phyloP scores from a whole-genome alignment of 108 stramenopile species.

The Skeletonema tropicum region DNA sequence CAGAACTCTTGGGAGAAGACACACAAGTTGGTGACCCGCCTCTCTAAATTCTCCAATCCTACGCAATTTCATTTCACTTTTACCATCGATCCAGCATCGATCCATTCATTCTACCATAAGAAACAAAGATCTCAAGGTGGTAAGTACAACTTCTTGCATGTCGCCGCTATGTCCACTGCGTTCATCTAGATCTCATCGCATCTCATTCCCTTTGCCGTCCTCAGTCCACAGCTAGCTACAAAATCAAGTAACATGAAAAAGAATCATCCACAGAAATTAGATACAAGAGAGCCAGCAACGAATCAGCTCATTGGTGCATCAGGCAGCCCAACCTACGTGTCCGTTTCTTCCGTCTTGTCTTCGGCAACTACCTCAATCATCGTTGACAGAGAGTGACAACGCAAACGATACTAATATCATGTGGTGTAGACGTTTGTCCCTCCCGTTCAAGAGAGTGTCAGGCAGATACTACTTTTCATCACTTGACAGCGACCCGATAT shows the following conservation, averaged over 20 bases:
- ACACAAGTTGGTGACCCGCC: too few species aligned
- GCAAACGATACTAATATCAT: not conserved
- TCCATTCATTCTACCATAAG: too few species aligned
- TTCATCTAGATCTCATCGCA: too few species aligned
- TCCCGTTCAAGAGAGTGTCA: not conserved
- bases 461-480: not conserved
- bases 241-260: not conserved
- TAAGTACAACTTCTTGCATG: too few species aligned
- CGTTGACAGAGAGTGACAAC: not conserved
- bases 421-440: not conserved
- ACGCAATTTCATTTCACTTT: too few species aligned
- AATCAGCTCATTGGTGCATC: not conserved
- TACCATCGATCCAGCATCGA: too few species aligned
- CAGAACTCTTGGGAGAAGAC: too few species aligned
- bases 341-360: not conserved
- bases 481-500: slow-evolving; percentile 33
- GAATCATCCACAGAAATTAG: not conserved
- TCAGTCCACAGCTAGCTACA: too few species aligned
- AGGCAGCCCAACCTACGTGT: not conserved
- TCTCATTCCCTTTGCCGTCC: too few species aligned
- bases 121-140: too few species aligned
- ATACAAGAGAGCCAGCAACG: not conserved
- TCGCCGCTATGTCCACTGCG: too few species aligned
- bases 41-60: too few species aligned
- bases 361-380: not conserved